phyloP scores from a whole-genome alignment of 1,284 basidiomycete species.

The Cryptococcus sp. region DNA sequence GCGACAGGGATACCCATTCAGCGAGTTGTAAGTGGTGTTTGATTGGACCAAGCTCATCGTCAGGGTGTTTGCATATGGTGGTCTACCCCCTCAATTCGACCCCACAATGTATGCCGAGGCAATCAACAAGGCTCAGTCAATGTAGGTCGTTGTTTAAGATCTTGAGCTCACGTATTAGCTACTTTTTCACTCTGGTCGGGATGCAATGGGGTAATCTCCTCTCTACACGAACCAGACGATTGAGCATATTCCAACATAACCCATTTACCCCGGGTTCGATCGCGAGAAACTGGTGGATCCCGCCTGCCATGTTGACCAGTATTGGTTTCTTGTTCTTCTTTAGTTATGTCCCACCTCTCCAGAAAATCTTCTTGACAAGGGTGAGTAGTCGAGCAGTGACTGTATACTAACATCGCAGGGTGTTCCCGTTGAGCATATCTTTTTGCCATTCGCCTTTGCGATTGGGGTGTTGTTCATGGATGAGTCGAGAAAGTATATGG shows the following conservation, averaged over 20 bases:
- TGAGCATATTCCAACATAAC: conserved; percentile 53
- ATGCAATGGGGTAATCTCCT: conserved; percentile 64
- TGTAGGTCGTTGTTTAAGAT: conserved; percentile 47
- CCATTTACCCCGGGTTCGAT: conserved; percentile 42
- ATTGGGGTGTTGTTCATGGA: conserved; percentile 42
- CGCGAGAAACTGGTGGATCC: conserved; percentile 47
- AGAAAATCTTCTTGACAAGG: conserved; percentile 56
- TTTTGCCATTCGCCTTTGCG: conserved; percentile 51
- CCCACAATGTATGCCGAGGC: conserved; percentile 45
- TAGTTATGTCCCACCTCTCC: conserved; percentile 56
- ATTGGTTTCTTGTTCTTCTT: conserved; percentile 56
- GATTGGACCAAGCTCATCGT: background rate
- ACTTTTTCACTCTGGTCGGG: conserved; percentile 62
- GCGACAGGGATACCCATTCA: conserved; percentile 56
- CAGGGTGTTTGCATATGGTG: conserved; percentile 54
- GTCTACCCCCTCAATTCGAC: conserved; percentile 41
- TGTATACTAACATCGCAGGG: conserved; percentile 16
- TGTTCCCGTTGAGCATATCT: conserved; percentile 54
- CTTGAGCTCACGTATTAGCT: conserved; percentile 20
- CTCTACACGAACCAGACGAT: conserved; percentile 53
- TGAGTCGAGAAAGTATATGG: conserved; percentile 47
- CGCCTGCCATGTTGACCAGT: conserved; percentile 53
- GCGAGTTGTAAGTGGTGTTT: conserved; percentile 41
- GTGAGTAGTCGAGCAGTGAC: conserved; percentile 16
- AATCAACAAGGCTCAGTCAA: conserved; percentile 51